These are phyloP conservation scores for Blastomyces gilchristii DNA, from an alignment of 2,329 filamentous ascomycete genomes.

Conservation along the genomic window DNA sequence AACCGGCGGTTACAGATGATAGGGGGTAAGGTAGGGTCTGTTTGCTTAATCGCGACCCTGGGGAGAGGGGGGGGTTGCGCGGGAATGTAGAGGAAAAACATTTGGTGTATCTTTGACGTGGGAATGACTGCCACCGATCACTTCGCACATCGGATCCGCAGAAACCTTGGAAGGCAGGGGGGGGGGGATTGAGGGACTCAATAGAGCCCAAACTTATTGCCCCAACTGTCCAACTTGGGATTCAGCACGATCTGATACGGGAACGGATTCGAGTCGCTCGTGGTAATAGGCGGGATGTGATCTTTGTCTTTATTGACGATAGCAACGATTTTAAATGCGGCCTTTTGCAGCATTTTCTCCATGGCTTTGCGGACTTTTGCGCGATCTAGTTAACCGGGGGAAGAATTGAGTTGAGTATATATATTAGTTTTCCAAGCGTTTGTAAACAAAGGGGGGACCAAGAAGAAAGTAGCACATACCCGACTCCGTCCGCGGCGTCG, in stretches of 20 bases:
- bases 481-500: constrained; percentile 76
- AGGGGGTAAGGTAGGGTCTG: not conserved
- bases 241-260: constrained; percentile 89
- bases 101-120: not conserved
- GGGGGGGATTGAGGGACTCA: no score
- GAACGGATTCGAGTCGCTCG: constrained; percentile 83
- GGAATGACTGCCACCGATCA: not conserved
- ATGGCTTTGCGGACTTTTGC: constrained; percentile 82
- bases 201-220: constrained; percentile 67
- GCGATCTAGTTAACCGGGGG: constrained; percentile 49
- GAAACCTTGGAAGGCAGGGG: no score
- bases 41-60: not conserved
- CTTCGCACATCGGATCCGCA: not conserved
- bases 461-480: constrained; percentile 46
- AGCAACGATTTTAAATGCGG: constrained; percentile 79
- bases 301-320: constrained; percentile 83
- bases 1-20: not conserved
- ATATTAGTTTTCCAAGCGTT: not conserved
- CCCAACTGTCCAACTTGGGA: constrained; percentile 69
- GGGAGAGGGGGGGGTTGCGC: no score
- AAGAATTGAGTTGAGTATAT: not conserved
- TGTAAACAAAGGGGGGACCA: not conserved
- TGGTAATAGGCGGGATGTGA: constrained; percentile 94
- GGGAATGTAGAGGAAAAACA: not conserved
- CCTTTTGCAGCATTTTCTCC: constrained; percentile 78